Evolutionary conservation across 441 rosid species (phyloP).

Genomic region (Manihot esculenta): DNA sequence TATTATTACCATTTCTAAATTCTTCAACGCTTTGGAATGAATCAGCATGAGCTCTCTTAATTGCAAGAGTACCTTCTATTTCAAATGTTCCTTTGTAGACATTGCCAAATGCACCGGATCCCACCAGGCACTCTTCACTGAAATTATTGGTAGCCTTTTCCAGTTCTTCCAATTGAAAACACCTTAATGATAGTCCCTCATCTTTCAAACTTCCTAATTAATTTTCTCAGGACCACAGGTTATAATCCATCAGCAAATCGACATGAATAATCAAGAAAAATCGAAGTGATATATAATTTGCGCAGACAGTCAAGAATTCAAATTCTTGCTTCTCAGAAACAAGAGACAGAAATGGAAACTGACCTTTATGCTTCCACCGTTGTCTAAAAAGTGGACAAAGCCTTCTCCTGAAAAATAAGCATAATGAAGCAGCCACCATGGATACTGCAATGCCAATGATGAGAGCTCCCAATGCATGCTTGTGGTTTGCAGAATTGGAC

Average conservation of each 20-base stretch:
- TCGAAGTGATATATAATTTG: neutral
- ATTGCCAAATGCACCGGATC: slow-evolving; percentile 57
- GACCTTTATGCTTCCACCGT: slow-evolving; percentile 32
- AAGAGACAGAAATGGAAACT: neutral
- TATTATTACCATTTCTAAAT: slow-evolving; percentile 57
- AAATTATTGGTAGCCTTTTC: slow-evolving; percentile 48
- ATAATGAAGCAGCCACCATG: slow-evolving; percentile 21
- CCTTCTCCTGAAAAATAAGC: slow-evolving; percentile 35
- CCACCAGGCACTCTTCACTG: slow-evolving; percentile 47
- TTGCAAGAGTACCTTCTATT: slow-evolving; percentile 43
- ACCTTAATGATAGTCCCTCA: slow-evolving; percentile 39
- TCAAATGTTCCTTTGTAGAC: slow-evolving; percentile 52
- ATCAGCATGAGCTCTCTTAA: slow-evolving; percentile 52
- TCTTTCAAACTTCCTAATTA: slow-evolving; percentile 34
- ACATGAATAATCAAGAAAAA: neutral
- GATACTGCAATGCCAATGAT: slow-evolving; percentile 28
- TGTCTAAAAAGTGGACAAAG: slow-evolving; percentile 25
- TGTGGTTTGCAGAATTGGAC: slow-evolving; percentile 5
- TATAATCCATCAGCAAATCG: neutral
- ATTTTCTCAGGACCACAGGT: neutral
- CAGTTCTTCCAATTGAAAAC: slow-evolving; percentile 45
- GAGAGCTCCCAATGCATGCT: slow-evolving; percentile 23
- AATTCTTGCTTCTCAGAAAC: neutral
- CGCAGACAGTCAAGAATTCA: neutral
- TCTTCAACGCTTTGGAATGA: slow-evolving; percentile 58